Base-by-base conservation (phyloP, 805 yeast genomes). In the Pichia membranifaciens region DNA sequence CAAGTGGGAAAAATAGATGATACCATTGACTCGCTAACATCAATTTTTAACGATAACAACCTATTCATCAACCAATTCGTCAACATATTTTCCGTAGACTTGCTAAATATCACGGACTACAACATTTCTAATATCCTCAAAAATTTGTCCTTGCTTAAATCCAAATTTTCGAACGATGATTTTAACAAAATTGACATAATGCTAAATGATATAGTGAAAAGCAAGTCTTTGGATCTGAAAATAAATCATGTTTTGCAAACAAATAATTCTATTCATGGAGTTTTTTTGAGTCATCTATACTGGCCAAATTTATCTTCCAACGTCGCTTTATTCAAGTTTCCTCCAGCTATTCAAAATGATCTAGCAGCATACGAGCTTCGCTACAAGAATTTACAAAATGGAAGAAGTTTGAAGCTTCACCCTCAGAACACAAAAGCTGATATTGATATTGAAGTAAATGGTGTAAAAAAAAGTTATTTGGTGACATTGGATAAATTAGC, bases 151-250 rank as follows among this genome's bases (percentile, higher is more conserved):
- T 65, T 79, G 20, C 66, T 87, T 28, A 84, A 82, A 57, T 51
- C 70, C 18, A 50, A 52, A 28, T 52, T 52, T 28, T 84, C 87
- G 57, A 89, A 87, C 2, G 81, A 76, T 33, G 67, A 75, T 9
- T 75, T 90, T 54, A 76, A 75, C 43, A 77, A 79, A 21, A 70
- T 89, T 44, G 95, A 87, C 57, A 87, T 91, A 8, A 93, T 93
- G 98, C 70, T 89, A 16, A 66, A 75, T 35, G 96, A 88, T 61
- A 72, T 89, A 9, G 59, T 67, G 17, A 78, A 76, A 23, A 83
- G 95, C 54, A 67, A 71, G 45, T 55, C 57, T 3, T 61, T 78
- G 8, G 78, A 81, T 53, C 6, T 4, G 2, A 36, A 33, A 23
- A 52, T 52, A 8, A 35, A 47, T 17, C n/a, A 42, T 9, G 21